Percentiles rank a stretch among this genome's conserved stretches.
Conservation (phyloP, 495 filamentous ascomycete genomes). For the Talaromyces proteolyticus region DNA sequence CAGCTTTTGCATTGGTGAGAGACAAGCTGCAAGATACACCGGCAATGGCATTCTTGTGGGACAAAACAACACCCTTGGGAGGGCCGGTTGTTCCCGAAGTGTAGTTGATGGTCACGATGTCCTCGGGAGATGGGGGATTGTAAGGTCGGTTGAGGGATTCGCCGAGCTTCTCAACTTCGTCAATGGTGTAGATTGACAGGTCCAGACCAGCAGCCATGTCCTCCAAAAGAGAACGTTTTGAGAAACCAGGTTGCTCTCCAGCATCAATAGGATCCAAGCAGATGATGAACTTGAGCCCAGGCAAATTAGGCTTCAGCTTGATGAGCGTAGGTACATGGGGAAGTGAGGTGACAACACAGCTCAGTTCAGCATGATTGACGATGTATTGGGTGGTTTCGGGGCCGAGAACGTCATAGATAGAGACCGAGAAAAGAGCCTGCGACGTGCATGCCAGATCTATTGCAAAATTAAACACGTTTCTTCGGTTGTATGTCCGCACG, state of each 20-base stretch:
- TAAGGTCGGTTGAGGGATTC: slow-evolving; percentile 58
- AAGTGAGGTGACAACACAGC: slow-evolving; percentile 71
- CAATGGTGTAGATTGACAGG: slow-evolving; percentile 69
- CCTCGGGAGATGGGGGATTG: slow-evolving; percentile 61
- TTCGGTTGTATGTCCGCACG: slow-evolving; percentile 7
- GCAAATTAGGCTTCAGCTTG: slow-evolving; percentile 72
- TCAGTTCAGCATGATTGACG: slow-evolving; percentile 78
- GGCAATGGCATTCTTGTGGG: slow-evolving; percentile 74
- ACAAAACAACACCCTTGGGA: slow-evolving; percentile 89
- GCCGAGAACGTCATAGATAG: slow-evolving; percentile 93
- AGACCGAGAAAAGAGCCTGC: slow-evolving; percentile 84
- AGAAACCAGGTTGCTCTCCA: slow-evolving; percentile 70
- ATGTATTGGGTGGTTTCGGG: slow-evolving; percentile 90
- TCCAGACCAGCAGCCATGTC: slow-evolving; percentile 65
- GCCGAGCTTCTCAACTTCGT: slow-evolving; percentile 74
- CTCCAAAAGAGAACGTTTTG: slow-evolving; percentile 72
- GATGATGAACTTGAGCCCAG: slow-evolving; percentile 82
- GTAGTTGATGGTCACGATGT: slow-evolving; percentile 94
- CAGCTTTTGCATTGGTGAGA: slow-evolving; percentile 38
- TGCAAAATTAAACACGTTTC: background rate
- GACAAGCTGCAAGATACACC: slow-evolving; percentile 55
- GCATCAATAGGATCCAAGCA: slow-evolving; percentile 79
- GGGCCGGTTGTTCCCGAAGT: slow-evolving; percentile 93
- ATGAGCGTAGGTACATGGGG: slow-evolving; percentile 82
- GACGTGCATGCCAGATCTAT: slow-evolving; percentile 84